Conservation (phyloP, 1,139 yeast species). For the Saccharomyces hybrid region DNA sequence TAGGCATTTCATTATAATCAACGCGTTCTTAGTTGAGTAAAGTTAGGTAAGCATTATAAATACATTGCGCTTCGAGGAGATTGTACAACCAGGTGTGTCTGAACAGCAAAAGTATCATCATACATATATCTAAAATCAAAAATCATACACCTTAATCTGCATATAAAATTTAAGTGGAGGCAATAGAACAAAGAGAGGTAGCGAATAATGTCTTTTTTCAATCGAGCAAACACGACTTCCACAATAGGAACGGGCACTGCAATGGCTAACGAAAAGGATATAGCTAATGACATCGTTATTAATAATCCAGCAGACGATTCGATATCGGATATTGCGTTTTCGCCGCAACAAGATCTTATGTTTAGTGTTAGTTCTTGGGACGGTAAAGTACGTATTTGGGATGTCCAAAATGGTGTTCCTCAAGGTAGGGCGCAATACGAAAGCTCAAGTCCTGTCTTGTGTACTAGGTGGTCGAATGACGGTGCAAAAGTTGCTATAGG, state of each 20-base stretch:
- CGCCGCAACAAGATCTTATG: conserved; percentile 82
- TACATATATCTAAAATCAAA: not conserved
- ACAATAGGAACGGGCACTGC: conserved; percentile 30
- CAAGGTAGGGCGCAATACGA: conserved; percentile 88
- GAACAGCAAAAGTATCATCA: too few relatives aligned
- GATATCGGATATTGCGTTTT: conserved; percentile 76
- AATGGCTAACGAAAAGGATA: conserved; percentile 58
- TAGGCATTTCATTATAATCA: too few relatives aligned
- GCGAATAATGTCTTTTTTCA: conserved; percentile 25
- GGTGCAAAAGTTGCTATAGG: conserved; percentile 87
- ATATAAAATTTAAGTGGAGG: not conserved
- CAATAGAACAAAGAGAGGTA: not conserved
- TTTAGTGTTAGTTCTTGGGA: conserved; percentile 90
- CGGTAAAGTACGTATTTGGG: conserved; percentile 87
- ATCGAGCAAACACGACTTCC: conserved; percentile 11
- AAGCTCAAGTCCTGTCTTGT: conserved; percentile 82
- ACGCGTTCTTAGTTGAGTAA: too few relatives aligned
- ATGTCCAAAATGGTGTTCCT: conserved; percentile 55
- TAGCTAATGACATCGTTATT: conserved; percentile 68
- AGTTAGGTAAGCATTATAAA: too few relatives aligned
- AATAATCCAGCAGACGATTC: conserved; percentile 90
- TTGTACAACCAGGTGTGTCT: not conserved
- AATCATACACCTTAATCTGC: not conserved
- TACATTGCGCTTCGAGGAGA: too few relatives aligned
- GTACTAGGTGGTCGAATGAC: conserved; percentile 76